Evolutionary conservation across 371 early-diverging fungal species (phyloP).

Genomic region (Rhizopus delemar): DNA sequence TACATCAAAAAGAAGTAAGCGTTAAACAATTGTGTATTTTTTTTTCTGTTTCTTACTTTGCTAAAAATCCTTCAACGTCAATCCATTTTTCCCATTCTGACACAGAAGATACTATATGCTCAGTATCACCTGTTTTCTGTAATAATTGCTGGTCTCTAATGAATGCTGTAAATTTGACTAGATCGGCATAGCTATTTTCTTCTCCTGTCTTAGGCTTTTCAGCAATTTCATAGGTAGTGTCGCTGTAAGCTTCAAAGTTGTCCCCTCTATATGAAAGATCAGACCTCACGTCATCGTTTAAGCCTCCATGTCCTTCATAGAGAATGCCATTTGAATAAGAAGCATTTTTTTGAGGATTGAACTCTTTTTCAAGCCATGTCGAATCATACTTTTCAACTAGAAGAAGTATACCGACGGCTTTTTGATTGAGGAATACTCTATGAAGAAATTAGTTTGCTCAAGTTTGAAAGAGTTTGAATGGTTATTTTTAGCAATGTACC

Average conservation of each 20-base stretch:
- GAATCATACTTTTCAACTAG: conserved; percentile 38
- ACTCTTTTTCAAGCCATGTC: conserved; percentile 35
- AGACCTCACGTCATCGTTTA: conserved; percentile 5
- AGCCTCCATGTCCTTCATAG: conserved; percentile 30
- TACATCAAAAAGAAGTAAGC: conserved; percentile 7
- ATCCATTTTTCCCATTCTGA: conserved; percentile 31
- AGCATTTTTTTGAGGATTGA: conserved; percentile 8
- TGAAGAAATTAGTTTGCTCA: background rate
- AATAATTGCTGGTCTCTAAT: conserved; percentile 26
- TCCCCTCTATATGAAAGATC: conserved; percentile 35
- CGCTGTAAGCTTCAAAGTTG: conserved; percentile 10
- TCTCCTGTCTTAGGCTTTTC: conserved; percentile 19
- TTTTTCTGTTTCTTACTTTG: conserved; percentile 23
- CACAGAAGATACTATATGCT: background rate
- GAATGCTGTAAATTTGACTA: conserved; percentile 31
- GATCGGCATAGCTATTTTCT: conserved; percentile 10
- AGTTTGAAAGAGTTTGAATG: background rate
- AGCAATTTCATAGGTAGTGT: conserved; percentile 19
- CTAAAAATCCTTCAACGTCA: conserved; percentile 36
- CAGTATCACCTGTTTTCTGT: conserved; percentile 5
- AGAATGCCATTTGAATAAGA: conserved; percentile 24
- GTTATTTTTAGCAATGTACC: conserved; percentile 12
- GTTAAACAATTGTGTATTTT: background rate
- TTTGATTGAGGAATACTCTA: conserved; percentile 36
- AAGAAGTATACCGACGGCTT: conserved; percentile 31